These are phyloP conservation scores for Babjeviella inositovora DNA, from an alignment of 805 yeast genomes.

Conservation along the genomic window DNA sequence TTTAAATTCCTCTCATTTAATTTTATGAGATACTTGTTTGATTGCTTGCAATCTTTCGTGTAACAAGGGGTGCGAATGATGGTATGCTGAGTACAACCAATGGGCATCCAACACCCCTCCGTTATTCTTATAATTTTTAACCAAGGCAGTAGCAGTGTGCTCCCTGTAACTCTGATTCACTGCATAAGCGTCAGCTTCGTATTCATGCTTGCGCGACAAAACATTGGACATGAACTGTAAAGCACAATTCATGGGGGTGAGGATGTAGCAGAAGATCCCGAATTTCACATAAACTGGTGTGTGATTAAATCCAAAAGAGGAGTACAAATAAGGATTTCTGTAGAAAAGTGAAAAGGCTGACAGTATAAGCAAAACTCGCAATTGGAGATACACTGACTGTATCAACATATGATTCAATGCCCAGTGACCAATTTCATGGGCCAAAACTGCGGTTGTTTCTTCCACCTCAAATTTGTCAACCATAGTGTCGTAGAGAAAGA, in stretches of 20 bases:
- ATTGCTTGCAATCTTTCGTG: constrained; percentile 79
- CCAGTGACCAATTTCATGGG: constrained; percentile 99
- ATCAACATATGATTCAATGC: constrained; percentile 74
- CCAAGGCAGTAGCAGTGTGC: constrained; percentile 56
- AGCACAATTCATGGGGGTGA: constrained; percentile 61
- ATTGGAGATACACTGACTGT: constrained; percentile 48
- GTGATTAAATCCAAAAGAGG: constrained; percentile 64
- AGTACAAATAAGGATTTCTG: constrained; percentile 61
- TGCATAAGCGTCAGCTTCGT: constrained; percentile 86
- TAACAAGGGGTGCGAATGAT: constrained; percentile 82
- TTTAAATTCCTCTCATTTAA: no score
- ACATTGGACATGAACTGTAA: constrained; percentile 52
- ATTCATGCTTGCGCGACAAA: constrained; percentile 76
- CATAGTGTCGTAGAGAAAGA: constrained; percentile 85
- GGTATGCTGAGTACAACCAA: constrained; percentile 77
- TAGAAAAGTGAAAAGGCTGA: constrained; percentile 67
- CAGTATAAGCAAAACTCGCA: constrained; percentile 48
- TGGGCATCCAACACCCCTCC: constrained; percentile 81
- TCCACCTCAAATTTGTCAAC: constrained; percentile 60
- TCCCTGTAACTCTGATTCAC: constrained; percentile 54
- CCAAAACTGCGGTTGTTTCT: constrained; percentile 87
- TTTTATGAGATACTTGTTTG: no score
- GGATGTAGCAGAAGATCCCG: constrained; percentile 58
- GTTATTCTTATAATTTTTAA: constrained; percentile 66
- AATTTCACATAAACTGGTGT: constrained; percentile 75